Conservation (phyloP, 208 protist genomes). For the Leishmania tropica region DNA sequence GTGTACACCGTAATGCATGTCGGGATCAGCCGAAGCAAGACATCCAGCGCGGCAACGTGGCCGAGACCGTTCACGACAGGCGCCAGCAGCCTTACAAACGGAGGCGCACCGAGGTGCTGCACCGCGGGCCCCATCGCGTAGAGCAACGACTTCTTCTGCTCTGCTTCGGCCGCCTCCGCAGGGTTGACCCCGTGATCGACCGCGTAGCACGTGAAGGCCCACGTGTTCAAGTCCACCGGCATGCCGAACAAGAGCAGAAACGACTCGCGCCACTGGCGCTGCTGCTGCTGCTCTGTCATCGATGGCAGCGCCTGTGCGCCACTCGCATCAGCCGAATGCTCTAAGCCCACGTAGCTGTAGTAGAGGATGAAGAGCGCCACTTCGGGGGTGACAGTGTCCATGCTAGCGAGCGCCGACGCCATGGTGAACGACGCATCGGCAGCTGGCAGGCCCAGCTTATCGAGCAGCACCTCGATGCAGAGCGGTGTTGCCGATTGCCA, state of each 20-base stretch:
- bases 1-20: conserved; percentile 38
- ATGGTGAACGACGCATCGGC: conserved; percentile 32
- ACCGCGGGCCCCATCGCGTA: conserved; percentile 27
- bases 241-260: conserved; percentile 57
- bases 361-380: conserved; percentile 71
- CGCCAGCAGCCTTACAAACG: conserved; percentile 45
- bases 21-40: conserved; percentile 47
- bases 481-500: conserved; percentile 41
- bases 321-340: neutral
- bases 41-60: conserved; percentile 53
- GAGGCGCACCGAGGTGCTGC: conserved; percentile 41
- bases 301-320: conserved; percentile 1
- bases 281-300: conserved; percentile 18
- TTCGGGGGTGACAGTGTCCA: conserved; percentile 36
- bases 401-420: conserved; percentile 31
- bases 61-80: conserved; percentile 59
- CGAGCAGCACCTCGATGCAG: conserved; percentile 62
- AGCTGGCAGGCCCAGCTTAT: conserved; percentile 32
- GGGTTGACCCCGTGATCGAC: conserved; percentile 61
- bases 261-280: conserved; percentile 40
- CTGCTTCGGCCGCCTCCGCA: conserved; percentile 5
- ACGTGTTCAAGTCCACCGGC: conserved; percentile 36
- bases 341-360: conserved; percentile 34
- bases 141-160: neutral
- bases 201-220: conserved; percentile 57